A percentile compares a stretch with the other conserved stretches of the same genome.
These are phyloP conservation scores for Clonostachys solani DNA, from an alignment of 2,329 filamentous ascomycete genomes.

Conservation along the genomic window DNA sequence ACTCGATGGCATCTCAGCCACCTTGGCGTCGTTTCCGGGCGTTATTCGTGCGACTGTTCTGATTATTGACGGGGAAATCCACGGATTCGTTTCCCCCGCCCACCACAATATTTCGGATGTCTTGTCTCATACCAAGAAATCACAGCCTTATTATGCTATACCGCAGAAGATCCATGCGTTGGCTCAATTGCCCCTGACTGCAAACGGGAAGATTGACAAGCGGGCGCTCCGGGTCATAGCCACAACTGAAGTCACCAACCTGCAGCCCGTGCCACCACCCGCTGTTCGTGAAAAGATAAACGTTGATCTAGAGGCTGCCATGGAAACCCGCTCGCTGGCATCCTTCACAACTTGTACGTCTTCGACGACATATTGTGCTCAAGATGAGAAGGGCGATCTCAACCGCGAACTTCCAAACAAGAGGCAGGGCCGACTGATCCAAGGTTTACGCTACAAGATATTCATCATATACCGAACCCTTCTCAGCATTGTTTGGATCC, in stretches of 20 bases:
- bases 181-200: conserved; percentile 40
- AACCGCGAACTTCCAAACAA: conserved; percentile 31
- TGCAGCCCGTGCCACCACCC: not conserved
- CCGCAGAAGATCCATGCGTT: conserved; percentile 39
- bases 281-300: not conserved
- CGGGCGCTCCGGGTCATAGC: conserved; percentile 29
- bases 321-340: conserved; percentile 16
- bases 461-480: conserved; percentile 52
- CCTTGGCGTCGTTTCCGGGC: conserved; percentile 37
- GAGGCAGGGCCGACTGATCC: conserved; percentile 26
- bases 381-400: conserved; percentile 20
- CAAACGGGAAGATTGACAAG: conserved; percentile 55
- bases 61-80: conserved; percentile 40
- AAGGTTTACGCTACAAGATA: conserved; percentile 35
- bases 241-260: conserved; percentile 13
- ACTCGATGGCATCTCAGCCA: conserved; percentile 51
- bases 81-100: conserved; percentile 41
- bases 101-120: conserved; percentile 28
- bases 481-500: conserved; percentile 46
- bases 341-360: conserved; percentile 21
- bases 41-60: conserved; percentile 43
- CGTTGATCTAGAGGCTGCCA: conserved; percentile 2
- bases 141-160: conserved; percentile 51
- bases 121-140: conserved; percentile 29
- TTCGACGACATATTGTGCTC: not conserved